Evolutionary conservation across 139 green algal species (phyloP), one percentile per base, ranked within the genome.

Genomic region (Nannochloris sp.): DNA sequence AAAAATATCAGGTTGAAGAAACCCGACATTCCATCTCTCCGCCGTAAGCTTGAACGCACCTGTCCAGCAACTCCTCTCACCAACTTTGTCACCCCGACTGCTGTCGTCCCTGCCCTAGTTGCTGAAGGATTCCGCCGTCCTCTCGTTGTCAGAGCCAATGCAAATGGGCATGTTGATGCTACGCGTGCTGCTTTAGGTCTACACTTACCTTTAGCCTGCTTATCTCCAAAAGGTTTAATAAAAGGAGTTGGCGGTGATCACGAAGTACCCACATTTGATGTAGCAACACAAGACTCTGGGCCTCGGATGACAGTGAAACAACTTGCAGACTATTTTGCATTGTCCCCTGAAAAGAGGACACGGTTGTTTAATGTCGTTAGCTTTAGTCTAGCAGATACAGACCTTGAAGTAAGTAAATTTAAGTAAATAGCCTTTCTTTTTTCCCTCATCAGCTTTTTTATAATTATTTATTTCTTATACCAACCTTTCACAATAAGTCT

Each of bases 351-450:
- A 54, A 44, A 72, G 29, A 46, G 73, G 34, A 14, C 27, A 14
- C 61, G 54, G n/a, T 54, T 77, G 46, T 55, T 85, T 13, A 85
- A 85, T 57, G 77, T 85, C 14, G 77, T 84, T 9, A 75, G 65
- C 3, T 71, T 85, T n/a, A 47, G 45, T 0, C 51, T 85, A 59
- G 63, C 56, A 2, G 75, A 55, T 33, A 85, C 77, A 0, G 6
- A 30, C 3, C 68, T 82, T 34, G 72, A 71, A n/a, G n/a, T 60
- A 67, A 59, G 35, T 36, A 19, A 25, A n/a, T n/a, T n/a, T n/a
- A n/a, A n/a, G n/a, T n/a, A n/a, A n/a, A n/a, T n/a, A n/a, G n/a
- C n/a, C n/a, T n/a, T n/a, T n/a, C n/a, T n/a, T n/a, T n/a, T n/a
- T n/a, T n/a, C n/a, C n/a, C n/a, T n/a, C n/a, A n/a, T n/a, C n/a